Evolutionary conservation across 1,139 yeast genomes (phyloP).

Genomic region (Suhomyces chickasaworum): DNA sequence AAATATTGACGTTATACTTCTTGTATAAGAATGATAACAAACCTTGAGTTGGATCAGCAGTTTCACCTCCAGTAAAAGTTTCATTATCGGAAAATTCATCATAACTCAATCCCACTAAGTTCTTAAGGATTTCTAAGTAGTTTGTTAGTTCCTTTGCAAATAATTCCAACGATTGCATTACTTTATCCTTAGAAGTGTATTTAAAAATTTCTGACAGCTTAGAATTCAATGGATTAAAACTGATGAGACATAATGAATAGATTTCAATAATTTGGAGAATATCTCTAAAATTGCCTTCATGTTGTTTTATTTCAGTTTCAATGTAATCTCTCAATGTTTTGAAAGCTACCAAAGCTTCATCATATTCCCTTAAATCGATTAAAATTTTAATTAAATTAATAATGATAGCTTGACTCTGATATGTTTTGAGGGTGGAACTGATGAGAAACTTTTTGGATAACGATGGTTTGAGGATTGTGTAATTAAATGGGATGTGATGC

Average conservation of each 20-base stretch:
- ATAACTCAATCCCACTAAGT: slow-evolving; percentile 32
- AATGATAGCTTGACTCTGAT: slow-evolving; percentile 41
- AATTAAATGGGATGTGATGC: slow-evolving; percentile 26
- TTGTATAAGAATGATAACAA: slow-evolving; percentile 40
- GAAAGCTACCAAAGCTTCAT: slow-evolving; percentile 49
- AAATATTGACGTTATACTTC: slow-evolving; percentile 38
- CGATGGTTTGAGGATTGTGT: slow-evolving; percentile 28
- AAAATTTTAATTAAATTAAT: slow-evolving; percentile 37
- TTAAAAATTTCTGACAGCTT: slow-evolving; percentile 27
- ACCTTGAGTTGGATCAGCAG: slow-evolving; percentile 2
- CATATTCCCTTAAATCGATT: slow-evolving; percentile 40
- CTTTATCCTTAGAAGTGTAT: slow-evolving; percentile 26
- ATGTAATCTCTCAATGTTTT: slow-evolving; percentile 39
- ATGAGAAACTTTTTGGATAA: slow-evolving; percentile 38
- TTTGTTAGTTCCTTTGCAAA: slow-evolving; percentile 24
- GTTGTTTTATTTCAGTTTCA: slow-evolving; percentile 38
- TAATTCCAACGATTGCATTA: slow-evolving; percentile 23
- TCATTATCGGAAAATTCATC: slow-evolving; percentile 10
- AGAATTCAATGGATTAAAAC: slow-evolving; percentile 42
- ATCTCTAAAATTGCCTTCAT: slow-evolving; percentile 36
- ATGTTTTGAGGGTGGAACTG: slow-evolving; percentile 36
- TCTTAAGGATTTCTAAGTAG: slow-evolving; percentile 30
- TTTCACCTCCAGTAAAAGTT: slow-evolving; percentile 9
- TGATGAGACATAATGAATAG: slow-evolving; percentile 36
- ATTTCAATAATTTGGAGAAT: slow-evolving; percentile 40